Evolutionary conservation across 2,329 filamentous ascomycete species (phyloP).

Genomic region (Balansia obtecta): DNA sequence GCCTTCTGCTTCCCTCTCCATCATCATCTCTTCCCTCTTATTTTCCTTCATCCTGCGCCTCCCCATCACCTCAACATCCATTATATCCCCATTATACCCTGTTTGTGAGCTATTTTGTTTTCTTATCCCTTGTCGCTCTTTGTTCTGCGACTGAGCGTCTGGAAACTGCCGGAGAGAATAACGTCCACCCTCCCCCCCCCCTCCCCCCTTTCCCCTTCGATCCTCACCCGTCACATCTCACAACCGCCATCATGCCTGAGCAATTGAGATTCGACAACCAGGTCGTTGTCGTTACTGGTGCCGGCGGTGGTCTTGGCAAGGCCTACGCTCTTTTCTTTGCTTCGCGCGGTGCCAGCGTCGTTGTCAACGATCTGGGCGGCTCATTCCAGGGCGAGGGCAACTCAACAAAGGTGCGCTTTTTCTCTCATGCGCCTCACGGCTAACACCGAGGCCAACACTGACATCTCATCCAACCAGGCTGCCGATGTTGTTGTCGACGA

Average conservation of each 20-base stretch:
- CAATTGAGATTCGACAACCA: slow-evolving; percentile 75
- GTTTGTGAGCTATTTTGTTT: not conserved
- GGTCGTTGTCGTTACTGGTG: slow-evolving; percentile 72
- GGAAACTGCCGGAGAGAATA: not conserved
- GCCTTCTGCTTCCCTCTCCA: not conserved
- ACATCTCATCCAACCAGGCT: slow-evolving; percentile 36
- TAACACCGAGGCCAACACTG: not conserved
- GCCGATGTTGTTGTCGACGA: slow-evolving; percentile 74
- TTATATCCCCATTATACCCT: slow-evolving; percentile 2
- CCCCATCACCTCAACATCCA: not conserved
- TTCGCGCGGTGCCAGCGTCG: slow-evolving; percentile 81
- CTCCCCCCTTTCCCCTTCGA: too few relatives aligned
- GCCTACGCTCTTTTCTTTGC: slow-evolving; percentile 85
- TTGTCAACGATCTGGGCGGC: slow-evolving; percentile 91
- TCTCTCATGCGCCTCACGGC: not conserved
- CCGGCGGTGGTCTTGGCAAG: slow-evolving; percentile 67
- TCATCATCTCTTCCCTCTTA: too few relatives aligned
- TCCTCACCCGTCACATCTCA: slow-evolving; percentile 7
- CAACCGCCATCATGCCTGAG: slow-evolving; percentile 38
- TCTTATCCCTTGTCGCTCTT: slow-evolving; percentile 3
- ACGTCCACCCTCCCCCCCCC: too few relatives aligned
- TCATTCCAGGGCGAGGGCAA: slow-evolving; percentile 88
- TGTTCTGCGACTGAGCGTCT: slow-evolving; percentile 5
- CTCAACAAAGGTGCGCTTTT: slow-evolving; percentile 58
- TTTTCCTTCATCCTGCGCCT: too few relatives aligned